Base-by-base conservation (phyloP, 345 rosid species). In the Turnera subulata region DNA sequence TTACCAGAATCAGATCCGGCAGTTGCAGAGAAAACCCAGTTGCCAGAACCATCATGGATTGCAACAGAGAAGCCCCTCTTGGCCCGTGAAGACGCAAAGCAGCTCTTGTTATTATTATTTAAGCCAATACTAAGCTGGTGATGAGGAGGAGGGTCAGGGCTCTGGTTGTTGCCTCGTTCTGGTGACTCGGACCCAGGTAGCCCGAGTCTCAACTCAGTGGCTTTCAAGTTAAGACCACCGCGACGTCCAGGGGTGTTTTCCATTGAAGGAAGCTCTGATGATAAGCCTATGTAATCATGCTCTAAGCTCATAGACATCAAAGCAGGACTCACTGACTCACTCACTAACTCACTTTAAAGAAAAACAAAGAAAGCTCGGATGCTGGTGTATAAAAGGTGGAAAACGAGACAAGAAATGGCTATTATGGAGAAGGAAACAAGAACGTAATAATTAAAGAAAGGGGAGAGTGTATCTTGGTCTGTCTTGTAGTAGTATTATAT, bases 121-220 rank as follows among this genome's bases (percentile, higher is more conserved):
- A 33, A 25, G 35, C 37, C 50, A 21, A 62, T 43, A 32, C 58
- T 14, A 20, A 62, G 58, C 8, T 62, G n/a, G n/a, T n/a, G n/a
- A n/a, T n/a, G n/a, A n/a, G n/a, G n/a, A n/a, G n/a, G n/a, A n/a
- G n/a, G n/a, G n/a, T n/a, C 39, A 2, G 58, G 46, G 50, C n/a
- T 53, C 19, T 59, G 71, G 14, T 47, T 47, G 9, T 16, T 0
- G 12, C 61, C 78, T 61, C 86, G 68, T 20, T 67, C 79, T 15
- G 87, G 84, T 16, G 94, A 86, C 59, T 73, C 78, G 6, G 81
- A 83, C 35, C 94, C 94, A 2, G 94, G 94, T 67, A 83, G 71
- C 57, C 89, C 94, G 56, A 86, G 89, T 59, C 89, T 78, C 62
- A 86, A 66, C 82, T 86, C 87, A n/a, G 93, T 86, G 6, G 89